These are phyloP conservation scores for Globisporangium canariense DNA, from an alignment of 352 stramenopile genomes.

Conservation along the genomic window DNA sequence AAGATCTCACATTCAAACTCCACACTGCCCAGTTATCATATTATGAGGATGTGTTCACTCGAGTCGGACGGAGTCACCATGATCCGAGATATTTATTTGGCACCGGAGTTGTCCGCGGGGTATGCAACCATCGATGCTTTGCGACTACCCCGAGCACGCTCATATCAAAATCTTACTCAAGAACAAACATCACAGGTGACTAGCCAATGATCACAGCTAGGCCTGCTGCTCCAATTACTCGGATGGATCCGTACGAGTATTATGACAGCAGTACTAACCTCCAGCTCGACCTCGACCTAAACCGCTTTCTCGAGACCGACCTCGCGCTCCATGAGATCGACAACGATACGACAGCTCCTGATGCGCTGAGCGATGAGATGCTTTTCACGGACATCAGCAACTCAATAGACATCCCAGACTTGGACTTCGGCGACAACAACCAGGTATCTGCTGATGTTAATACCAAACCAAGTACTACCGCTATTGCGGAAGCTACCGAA, in stretches of 20 bases:
- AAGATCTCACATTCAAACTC: too few species aligned
- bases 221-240: background rate
- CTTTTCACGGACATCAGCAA: constrained; percentile 9
- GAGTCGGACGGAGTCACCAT: too few species aligned
- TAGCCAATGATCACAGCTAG: background rate
- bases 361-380: constrained; percentile 6
- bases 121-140: too few species aligned
- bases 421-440: constrained; percentile 4
- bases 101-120: too few species aligned
- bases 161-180: background rate
- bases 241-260: background rate
- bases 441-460: background rate
- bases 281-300: background rate
- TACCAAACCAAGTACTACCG: background rate
- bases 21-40: too few species aligned
- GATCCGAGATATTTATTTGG: too few species aligned
- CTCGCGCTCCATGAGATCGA: background rate
- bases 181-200: background rate
- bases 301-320: background rate
- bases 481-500: background rate
- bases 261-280: background rate
- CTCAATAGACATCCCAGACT: constrained; percentile 14
- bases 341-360: background rate
- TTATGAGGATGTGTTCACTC: too few species aligned
- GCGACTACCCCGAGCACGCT: background rate